Evolutionary conservation across 345 rosid genomes (phyloP).

Genomic region (Populus simonii): DNA sequence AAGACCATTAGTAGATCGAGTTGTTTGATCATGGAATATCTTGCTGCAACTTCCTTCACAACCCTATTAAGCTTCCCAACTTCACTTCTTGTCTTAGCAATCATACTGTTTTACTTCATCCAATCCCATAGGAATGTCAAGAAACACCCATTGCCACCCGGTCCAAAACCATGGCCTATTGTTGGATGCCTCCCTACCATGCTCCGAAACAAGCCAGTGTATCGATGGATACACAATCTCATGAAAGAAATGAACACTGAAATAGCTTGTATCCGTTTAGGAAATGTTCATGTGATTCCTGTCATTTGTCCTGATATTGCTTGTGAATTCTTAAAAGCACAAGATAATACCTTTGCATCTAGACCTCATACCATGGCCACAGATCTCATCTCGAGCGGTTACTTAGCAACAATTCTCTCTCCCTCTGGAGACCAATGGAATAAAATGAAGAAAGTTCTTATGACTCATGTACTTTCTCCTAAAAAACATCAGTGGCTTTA

Average conservation of each 20-base stretch:
- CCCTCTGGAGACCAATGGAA: slow-evolving; percentile 48
- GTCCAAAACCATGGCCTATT: slow-evolving; percentile 41
- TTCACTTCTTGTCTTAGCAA: too few species aligned
- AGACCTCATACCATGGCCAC: slow-evolving; percentile 37
- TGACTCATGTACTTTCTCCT: slow-evolving; percentile 19
- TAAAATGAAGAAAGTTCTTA: slow-evolving; percentile 42
- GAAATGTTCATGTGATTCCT: slow-evolving; percentile 34
- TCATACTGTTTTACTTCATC: too few species aligned
- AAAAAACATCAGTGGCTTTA: slow-evolving; percentile 15
- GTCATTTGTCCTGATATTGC: slow-evolving; percentile 42
- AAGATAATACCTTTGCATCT: slow-evolving; percentile 40
- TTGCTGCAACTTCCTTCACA: too few species aligned
- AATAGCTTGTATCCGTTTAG: slow-evolving; percentile 43
- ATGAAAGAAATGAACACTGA: slow-evolving; percentile 36
- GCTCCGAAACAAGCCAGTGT: slow-evolving; percentile 31
- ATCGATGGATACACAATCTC: slow-evolving; percentile 34
- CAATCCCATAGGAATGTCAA: too few species aligned
- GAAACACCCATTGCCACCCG: slow-evolving; percentile 25
- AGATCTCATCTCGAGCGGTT: slow-evolving; percentile 23
- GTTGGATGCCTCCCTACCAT: slow-evolving; percentile 35
- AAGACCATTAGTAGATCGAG: too few species aligned
- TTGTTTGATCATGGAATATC: too few species aligned
- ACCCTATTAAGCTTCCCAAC: too few species aligned
- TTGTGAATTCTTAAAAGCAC: slow-evolving; percentile 34
- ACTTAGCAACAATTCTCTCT: slow-evolving; percentile 23